Evolutionary conservation across 2,329 filamentous ascomycete genomes (phyloP).

Genomic region (Dichotomopilus funicola): DNA sequence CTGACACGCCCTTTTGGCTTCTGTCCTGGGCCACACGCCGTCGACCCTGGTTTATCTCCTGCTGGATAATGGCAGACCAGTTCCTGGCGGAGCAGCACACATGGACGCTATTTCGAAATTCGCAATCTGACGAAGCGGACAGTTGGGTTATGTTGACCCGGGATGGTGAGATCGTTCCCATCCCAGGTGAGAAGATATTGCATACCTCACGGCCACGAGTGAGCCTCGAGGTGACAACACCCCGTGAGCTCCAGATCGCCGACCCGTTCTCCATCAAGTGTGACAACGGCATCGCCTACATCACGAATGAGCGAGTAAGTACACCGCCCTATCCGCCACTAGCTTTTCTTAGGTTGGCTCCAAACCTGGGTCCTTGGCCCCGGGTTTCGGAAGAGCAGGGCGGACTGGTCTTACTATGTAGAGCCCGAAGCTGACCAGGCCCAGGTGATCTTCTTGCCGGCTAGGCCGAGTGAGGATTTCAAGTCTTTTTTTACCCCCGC

Average conservation of each 20-base stretch:
- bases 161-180: conserved; percentile 66
- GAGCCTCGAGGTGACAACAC: conserved; percentile 65
- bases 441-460: conserved; percentile 82
- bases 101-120: conserved; percentile 36
- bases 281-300: conserved; percentile 67
- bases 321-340: conserved; percentile 1
- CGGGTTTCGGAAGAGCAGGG: too few relatives aligned
- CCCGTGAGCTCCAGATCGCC: conserved; percentile 57
- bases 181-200: conserved; percentile 76
- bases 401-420: not conserved
- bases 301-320: conserved; percentile 78
- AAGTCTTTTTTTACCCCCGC: conserved; percentile 87
- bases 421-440: conserved; percentile 16
- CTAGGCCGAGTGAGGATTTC: conserved; percentile 59
- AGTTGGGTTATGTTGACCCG: conserved; percentile 90
- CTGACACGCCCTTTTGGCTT: conserved; percentile 4
- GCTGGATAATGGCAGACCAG: conserved; percentile 33
- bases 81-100: conserved; percentile 32
- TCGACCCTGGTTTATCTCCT: not conserved
- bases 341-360: conserved; percentile 17
- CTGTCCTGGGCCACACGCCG: conserved; percentile 16
- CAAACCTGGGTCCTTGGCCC: conserved; percentile 8
- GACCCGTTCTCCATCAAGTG: conserved; percentile 64
- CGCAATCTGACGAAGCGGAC: conserved; percentile 45
- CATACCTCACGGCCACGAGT: conserved; percentile 76